phyloP scores from a whole-genome alignment of 129 eudicot species.

The Centrapalus pauciflorus region DNA sequence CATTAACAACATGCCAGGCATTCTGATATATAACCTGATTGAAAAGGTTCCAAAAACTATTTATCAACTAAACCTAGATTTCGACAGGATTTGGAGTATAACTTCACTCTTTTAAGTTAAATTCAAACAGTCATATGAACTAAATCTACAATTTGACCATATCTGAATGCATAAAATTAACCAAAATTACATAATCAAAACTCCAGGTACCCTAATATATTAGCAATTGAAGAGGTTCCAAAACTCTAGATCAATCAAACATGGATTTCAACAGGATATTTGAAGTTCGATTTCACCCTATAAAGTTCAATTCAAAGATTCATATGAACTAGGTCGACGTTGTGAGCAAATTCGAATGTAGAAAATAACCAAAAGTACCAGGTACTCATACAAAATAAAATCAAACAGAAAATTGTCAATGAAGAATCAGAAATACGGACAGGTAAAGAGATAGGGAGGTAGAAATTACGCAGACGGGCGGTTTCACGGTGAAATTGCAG shows the following conservation, averaged over 20 bases:
- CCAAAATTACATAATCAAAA: too few relatives aligned
- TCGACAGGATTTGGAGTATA: background rate
- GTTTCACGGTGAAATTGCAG: constrained; percentile 45
- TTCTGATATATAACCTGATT: too few relatives aligned
- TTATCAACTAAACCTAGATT: too few relatives aligned
- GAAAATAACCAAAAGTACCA: background rate
- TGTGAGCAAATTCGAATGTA: background rate
- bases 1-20: too few relatives aligned
- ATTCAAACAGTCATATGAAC: background rate
- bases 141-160: too few relatives aligned
- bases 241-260: background rate
- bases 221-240: background rate
- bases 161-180: too few relatives aligned
- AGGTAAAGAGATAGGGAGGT: background rate
- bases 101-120: background rate
- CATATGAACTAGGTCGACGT: background rate
- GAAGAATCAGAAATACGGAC: background rate
- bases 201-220: too few relatives aligned
- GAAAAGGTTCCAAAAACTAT: too few relatives aligned
- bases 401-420: background rate
- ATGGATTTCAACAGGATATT: background rate
- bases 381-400: background rate
- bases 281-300: background rate
- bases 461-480: constrained; percentile 30
- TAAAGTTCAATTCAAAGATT: background rate